Percentiles rank a stretch among this genome's conserved stretches.
Conservation (phyloP, 164 flowering plant genomes). For the Sextonia rubra region DNA sequence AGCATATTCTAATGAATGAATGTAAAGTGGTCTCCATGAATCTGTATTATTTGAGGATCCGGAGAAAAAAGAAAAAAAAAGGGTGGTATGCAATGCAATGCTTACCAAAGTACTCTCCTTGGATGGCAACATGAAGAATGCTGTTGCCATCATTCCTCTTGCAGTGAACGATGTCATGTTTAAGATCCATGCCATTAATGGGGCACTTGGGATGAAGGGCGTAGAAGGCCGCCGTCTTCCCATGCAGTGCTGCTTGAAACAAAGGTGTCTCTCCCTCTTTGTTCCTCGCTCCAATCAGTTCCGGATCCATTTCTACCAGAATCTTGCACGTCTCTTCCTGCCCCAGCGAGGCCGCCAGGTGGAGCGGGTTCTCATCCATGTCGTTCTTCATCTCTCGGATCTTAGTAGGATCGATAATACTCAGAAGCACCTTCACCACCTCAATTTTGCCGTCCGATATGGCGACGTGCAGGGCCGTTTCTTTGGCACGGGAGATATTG, state of each 20-base stretch:
- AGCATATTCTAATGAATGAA: no score
- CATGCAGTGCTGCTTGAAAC: conserved; percentile 21
- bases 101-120: conserved; percentile 18
- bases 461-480: conserved; percentile 32
- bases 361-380: conserved; percentile 20
- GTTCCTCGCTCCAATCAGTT: conserved; percentile 10
- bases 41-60: no score
- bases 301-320: conserved; percentile 4
- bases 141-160: conserved; percentile 20
- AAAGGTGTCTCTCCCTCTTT: conserved; percentile 14
- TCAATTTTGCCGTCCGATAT: conserved; percentile 21
- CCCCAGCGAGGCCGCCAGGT: conserved; percentile 21
- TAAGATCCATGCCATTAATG: no score
- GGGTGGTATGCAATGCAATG: no score
- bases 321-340: conserved; percentile 11
- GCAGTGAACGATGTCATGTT: background rate
- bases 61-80: background rate
- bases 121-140: conserved; percentile 22
- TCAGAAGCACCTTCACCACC: conserved; percentile 13
- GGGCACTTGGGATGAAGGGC: background rate
- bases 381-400: conserved; percentile 13
- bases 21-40: no score
- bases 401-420: background rate
- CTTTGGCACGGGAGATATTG: conserved; percentile 8
- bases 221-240: conserved; percentile 12